Base-by-base conservation (phyloP, 164 flowering plant species). In the Buxus sempervirens region DNA sequence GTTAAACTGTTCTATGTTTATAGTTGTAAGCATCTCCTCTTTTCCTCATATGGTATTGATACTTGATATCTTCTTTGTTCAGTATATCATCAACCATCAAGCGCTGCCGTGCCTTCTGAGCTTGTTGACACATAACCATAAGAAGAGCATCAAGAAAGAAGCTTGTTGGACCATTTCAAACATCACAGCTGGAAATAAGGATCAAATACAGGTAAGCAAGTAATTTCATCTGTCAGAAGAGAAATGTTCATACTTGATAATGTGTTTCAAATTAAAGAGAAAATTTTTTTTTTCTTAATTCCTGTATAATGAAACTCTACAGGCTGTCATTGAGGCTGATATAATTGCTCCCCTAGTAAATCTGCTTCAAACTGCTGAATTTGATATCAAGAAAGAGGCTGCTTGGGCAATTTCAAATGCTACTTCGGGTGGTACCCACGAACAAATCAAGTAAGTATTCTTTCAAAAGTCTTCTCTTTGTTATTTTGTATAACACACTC, bases 141-240 rank as follows among this genome's bases (percentile, higher is more conserved):
- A 90, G 81, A 87, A 86, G 76, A 87, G 90, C 80, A 90, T 90
- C 69, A 88, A 87, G 80, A 86, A 84, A 76, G 94, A 88, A 76
- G 89, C 94, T 57, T 88, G 94, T 72, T 89, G 95, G 95, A 89
- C 95, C 60, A 85, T 87, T 64, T 89, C 95, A n/a, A 89, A 89
- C 72, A 87, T 89, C 68, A 89, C 95, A 18, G 95, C 95, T 51
- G 95, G 95, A 57, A 89, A 83, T 68, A 80, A 74, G 60, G 80
- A 80, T 21, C 95, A 89, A 68, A 89, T 87, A 74, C 95, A 89
- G 91, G 94, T 84, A 57, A 66, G 19, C 51, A 58, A 36, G 19
- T 0, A 57, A 21, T 13, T 58, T 24, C 15, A 32, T 32, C 38
- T 32, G 38, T 32, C 38, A 32, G 38, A 32, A 32, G 38, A 32